Evolutionary conservation across 2,329 filamentous ascomycete genomes (phyloP).

Genomic region (Leptographium lundbergii): DNA sequence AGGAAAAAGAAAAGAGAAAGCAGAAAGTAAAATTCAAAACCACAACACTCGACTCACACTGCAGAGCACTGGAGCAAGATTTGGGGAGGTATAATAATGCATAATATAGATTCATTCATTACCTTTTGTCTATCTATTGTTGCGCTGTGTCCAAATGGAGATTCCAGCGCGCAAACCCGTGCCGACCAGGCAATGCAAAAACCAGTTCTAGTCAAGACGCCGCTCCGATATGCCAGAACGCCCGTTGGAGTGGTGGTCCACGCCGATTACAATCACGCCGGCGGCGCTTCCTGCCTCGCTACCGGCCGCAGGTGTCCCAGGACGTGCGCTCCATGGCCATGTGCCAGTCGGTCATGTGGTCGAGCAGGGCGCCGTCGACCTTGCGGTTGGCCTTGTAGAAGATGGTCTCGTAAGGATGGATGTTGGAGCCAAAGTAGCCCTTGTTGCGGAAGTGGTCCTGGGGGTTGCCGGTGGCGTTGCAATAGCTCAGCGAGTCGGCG

Average conservation of each 20-base stretch:
- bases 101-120: too few relatives aligned
- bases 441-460: conserved; percentile 12
- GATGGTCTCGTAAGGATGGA: conserved; percentile 26
- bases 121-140: too few relatives aligned
- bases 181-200: too few relatives aligned
- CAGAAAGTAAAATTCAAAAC: neutral
- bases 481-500: conserved; percentile 6
- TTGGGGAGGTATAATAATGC: too few relatives aligned
- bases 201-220: too few relatives aligned
- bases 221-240: too few relatives aligned
- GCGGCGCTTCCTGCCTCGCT: neutral
- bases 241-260: too few relatives aligned
- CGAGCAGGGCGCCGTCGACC: conserved; percentile 17
- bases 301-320: neutral
- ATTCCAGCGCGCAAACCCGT: too few relatives aligned
- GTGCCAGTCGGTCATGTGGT: conserved; percentile 20
- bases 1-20: neutral
- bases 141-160: too few relatives aligned
- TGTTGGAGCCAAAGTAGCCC: conserved; percentile 20
- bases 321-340: conserved; percentile 3
- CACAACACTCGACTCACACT: too few relatives aligned
- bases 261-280: neutral
- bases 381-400: conserved; percentile 23
- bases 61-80: too few relatives aligned
- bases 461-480: conserved; percentile 14